These are phyloP conservation scores for Marsdenia floribunda DNA, from an alignment of 257 asterid genomes.

Conservation along the genomic window DNA sequence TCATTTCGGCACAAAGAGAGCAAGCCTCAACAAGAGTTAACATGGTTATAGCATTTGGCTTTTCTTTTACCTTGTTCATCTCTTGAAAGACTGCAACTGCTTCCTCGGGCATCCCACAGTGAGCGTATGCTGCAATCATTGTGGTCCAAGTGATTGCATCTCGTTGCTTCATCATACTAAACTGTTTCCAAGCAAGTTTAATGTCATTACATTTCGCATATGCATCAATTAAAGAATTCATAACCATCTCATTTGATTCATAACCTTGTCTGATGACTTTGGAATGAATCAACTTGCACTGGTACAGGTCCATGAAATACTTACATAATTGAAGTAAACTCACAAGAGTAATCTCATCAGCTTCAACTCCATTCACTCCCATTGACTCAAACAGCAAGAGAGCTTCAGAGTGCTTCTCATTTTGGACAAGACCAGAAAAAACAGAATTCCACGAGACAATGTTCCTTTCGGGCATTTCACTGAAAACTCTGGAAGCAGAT, in stretches of 20 bases:
- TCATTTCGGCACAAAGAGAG: slow-evolving; percentile 58
- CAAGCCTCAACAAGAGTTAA: slow-evolving; percentile 81
- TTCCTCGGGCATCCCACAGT: slow-evolving; percentile 70
- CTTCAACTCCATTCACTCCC: slow-evolving; percentile 42
- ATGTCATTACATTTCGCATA: slow-evolving; percentile 71
- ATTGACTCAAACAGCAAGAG: slow-evolving; percentile 47
- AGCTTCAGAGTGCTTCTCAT: slow-evolving; percentile 52
- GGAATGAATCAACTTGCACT: slow-evolving; percentile 61
- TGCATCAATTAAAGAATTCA: slow-evolving; percentile 70
- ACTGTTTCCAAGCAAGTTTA: slow-evolving; percentile 47
- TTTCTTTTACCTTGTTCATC: slow-evolving; percentile 39
- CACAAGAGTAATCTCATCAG: slow-evolving; percentile 78
- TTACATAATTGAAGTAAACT: slow-evolving; percentile 68
- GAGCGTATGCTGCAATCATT: slow-evolving; percentile 78
- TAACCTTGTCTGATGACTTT: slow-evolving; percentile 45
- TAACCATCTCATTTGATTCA: slow-evolving; percentile 56
- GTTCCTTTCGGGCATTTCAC: slow-evolving; percentile 53
- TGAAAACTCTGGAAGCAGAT: slow-evolving; percentile 53
- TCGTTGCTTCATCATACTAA: slow-evolving; percentile 42
- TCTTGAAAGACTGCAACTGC: slow-evolving; percentile 54
- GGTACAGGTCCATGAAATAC: slow-evolving; percentile 36
- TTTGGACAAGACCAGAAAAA: slow-evolving; percentile 63
- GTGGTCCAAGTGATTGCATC: slow-evolving; percentile 89
- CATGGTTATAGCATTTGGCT: slow-evolving; percentile 50
- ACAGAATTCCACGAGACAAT: slow-evolving; percentile 78